Percentiles rank a stretch among this genome's conserved stretches.
Conservation (phyloP, 345 rosid species). For the Eucalyptus marginata region DNA sequence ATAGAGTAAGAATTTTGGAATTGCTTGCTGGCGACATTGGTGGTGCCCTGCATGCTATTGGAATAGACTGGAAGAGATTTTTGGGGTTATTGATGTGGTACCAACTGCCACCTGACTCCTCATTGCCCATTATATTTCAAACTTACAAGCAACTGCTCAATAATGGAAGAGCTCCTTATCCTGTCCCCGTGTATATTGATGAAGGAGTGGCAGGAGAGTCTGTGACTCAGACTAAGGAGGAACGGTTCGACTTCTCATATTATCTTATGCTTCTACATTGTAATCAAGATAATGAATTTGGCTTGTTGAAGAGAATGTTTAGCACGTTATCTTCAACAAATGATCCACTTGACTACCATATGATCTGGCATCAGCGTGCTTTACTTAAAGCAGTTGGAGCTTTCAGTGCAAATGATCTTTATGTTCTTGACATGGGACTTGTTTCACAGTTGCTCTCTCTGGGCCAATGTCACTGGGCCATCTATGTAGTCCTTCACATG, state of each 20-base stretch:
- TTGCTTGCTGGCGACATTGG: conserved; percentile 86
- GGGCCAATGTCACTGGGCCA: conserved; percentile 93
- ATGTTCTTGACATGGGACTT: conserved; percentile 85
- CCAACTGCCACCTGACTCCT: conserved; percentile 52
- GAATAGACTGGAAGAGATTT: conserved; percentile 96
- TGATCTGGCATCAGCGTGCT: conserved; percentile 95
- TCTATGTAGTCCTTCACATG: conserved; percentile 87
- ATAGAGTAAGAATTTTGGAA: conserved; percentile 68
- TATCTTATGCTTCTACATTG: conserved; percentile 96
- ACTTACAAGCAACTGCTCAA: conserved; percentile 61
- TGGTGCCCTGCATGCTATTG: conserved; percentile 39
- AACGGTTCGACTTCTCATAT: conserved; percentile 70
- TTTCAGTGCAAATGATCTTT: conserved; percentile 73
- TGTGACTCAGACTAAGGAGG: conserved; percentile 15
- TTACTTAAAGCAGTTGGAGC: conserved; percentile 74
- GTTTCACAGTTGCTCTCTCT: conserved; percentile 74
- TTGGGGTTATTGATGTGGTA: conserved; percentile 96
- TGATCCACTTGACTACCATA: conserved; percentile 97
- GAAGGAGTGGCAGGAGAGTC: conserved; percentile 60
- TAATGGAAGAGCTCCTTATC: conserved; percentile 66
- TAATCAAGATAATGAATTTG: conserved; percentile 40
- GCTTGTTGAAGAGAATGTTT: conserved; percentile 68
- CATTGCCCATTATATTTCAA: conserved; percentile 56
- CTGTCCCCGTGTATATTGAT: conserved; percentile 77
- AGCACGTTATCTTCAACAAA: conserved; percentile 81